Conservation (phyloP, 1,139 yeast genomes). For the Blastobotrys buckinghamii region DNA sequence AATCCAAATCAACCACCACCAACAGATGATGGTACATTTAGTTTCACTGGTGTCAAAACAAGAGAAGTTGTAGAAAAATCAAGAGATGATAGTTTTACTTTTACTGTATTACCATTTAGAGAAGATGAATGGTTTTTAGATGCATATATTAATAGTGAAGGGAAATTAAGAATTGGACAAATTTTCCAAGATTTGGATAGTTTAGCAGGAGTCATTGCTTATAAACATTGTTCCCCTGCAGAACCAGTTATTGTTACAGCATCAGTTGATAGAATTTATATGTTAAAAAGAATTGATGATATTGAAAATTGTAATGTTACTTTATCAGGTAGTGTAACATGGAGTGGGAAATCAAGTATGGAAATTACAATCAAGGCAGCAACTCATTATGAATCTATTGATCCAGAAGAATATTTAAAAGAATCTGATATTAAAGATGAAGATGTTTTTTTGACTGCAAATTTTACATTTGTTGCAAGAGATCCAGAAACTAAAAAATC, state of each 20-base stretch:
- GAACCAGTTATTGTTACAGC: conserved; percentile 94
- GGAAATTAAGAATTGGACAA: conserved; percentile 85
- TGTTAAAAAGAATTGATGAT: conserved; percentile 80
- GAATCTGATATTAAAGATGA: conserved; percentile 40
- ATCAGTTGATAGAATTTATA: conserved; percentile 83
- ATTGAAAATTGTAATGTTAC: conserved; percentile 69
- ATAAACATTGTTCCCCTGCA: conserved; percentile 82
- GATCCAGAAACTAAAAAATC: conserved; percentile 85
- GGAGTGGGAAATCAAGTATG: conserved; percentile 95
- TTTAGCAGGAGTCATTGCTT: conserved; percentile 81
- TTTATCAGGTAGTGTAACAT: conserved; percentile 81
- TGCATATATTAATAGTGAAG: conserved; percentile 81
- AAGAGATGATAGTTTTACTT: conserved; percentile 69
- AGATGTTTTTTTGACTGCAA: conserved; percentile 70
- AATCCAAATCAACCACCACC: conserved; percentile 41
- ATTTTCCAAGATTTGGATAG: conserved; percentile 89
- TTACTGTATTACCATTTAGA: conserved; percentile 70
- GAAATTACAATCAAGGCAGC: conserved; percentile 89
- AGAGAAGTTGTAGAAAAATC: conserved; percentile 68
- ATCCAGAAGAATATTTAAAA: conserved; percentile 25
- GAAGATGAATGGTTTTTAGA: conserved; percentile 80
- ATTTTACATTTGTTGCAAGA: conserved; percentile 92
- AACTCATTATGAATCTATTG: conserved; percentile 52
- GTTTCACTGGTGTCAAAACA: conserved; percentile 47
- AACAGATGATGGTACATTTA: conserved; percentile 63